Conservation (phyloP, 2,329 filamentous ascomycete species). For the Bretziella fagacearum region DNA sequence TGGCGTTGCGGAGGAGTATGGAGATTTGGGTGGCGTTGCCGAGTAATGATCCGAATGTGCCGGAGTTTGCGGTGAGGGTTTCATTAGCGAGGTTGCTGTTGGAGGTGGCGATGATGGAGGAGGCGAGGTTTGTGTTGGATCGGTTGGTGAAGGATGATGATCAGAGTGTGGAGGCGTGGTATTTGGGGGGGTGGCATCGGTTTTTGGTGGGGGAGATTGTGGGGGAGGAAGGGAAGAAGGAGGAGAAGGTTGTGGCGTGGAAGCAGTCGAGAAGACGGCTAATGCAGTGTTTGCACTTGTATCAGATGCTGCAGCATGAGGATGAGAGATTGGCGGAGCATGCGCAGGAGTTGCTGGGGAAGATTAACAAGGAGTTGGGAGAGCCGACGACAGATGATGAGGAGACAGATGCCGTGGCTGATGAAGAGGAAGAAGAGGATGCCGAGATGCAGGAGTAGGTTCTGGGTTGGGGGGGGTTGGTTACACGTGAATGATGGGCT, state of each 20-base stretch:
- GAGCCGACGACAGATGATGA: slow-evolving; percentile 39
- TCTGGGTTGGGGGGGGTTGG: neutral
- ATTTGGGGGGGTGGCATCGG: slow-evolving; percentile 86
- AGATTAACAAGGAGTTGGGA: slow-evolving; percentile 47
- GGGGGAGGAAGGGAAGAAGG: slow-evolving; percentile 20
- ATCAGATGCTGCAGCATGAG: slow-evolving; percentile 63
- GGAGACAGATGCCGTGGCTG: slow-evolving; percentile 31
- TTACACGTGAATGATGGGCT: neutral
- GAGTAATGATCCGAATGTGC: slow-evolving; percentile 53
- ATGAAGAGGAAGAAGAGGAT: slow-evolving; percentile 33
- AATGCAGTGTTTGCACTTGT: slow-evolving; percentile 64
- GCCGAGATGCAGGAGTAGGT: slow-evolving; percentile 38
- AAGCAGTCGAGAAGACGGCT: slow-evolving; percentile 70
- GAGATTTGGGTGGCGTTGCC: slow-evolving; percentile 68
- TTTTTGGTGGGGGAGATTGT: slow-evolving; percentile 50
- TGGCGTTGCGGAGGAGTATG: slow-evolving; percentile 63
- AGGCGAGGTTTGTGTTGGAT: slow-evolving; percentile 73
- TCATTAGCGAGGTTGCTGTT: slow-evolving; percentile 72
- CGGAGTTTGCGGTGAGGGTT: slow-evolving; percentile 74
- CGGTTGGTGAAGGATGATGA: slow-evolving; percentile 78
- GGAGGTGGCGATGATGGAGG: slow-evolving; percentile 72
- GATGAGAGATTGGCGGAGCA: slow-evolving; percentile 64
- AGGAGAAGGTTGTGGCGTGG: slow-evolving; percentile 31
- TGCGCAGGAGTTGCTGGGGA: slow-evolving; percentile 50
- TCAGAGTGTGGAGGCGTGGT: slow-evolving; percentile 89